These are phyloP conservation scores for Globisporangium abappressorium DNA, from an alignment of 352 stramenopile species.

Conservation along the genomic window DNA sequence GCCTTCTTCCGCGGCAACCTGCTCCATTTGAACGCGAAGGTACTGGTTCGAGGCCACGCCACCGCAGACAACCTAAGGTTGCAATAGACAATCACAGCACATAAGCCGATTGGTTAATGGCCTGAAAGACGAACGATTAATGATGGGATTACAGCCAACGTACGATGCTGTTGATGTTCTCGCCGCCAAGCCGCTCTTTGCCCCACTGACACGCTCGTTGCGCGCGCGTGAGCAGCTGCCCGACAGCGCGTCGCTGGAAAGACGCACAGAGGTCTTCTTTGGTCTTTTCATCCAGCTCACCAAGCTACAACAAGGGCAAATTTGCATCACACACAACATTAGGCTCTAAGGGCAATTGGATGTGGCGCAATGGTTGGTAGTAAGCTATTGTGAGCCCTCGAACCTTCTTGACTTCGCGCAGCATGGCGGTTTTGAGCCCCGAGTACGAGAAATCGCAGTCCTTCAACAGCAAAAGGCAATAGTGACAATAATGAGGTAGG, in stretches of 20 bases:
- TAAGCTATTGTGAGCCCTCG: not conserved
- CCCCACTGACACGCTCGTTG: constrained; percentile 85
- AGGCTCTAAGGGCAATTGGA: not conserved
- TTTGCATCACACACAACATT: constrained; percentile 7
- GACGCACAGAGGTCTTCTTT: constrained; percentile 92
- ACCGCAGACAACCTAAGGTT: constrained; percentile 89
- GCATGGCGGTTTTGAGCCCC: constrained; percentile 97
- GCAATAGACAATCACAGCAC: not conserved
- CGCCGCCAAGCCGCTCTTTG: constrained; percentile 40
- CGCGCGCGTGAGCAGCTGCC: constrained; percentile 73
- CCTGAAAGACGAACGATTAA: too few species aligned
- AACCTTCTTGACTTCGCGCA: constrained; percentile 69
- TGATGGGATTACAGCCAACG: constrained; percentile 8
- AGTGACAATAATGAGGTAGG: not conserved
- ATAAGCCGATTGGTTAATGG: not conserved
- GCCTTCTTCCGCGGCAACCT: constrained; percentile 43
- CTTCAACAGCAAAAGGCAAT: constrained; percentile 19
- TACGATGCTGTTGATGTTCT: constrained; percentile 75
- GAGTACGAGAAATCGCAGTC: constrained; percentile 98
- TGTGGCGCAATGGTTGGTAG: not conserved
- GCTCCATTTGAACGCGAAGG: constrained; percentile 85
- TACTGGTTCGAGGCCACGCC: constrained; percentile 97
- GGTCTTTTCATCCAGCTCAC: constrained; percentile 36
- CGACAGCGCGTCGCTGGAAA: constrained; percentile 83
- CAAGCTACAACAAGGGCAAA: constrained; percentile 40